Percentiles rank a stretch among this genome's conserved stretches.
phyloP scores from a whole-genome alignment of 2,329 filamentous ascomycete species.

The Claviceps pazoutovae region DNA sequence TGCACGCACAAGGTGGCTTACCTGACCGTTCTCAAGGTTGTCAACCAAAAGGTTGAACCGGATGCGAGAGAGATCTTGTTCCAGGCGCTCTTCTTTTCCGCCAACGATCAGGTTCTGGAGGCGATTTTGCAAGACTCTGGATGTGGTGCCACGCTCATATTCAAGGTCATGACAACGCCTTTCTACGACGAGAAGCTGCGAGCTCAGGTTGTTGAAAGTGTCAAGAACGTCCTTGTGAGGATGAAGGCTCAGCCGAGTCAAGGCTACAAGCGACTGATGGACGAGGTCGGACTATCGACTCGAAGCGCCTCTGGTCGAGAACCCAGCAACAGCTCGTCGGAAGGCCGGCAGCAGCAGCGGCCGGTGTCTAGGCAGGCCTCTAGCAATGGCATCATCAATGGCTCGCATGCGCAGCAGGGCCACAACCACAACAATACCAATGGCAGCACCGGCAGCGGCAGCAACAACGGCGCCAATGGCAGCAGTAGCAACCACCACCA shows the following conservation, averaged over 20 bases:
- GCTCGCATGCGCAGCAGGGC: constrained; percentile 25
- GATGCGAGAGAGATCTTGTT: constrained; percentile 85
- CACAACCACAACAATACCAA: not conserved
- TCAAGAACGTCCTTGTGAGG: constrained; percentile 74
- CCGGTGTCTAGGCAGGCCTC: constrained; percentile 39
- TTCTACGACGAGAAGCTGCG: constrained; percentile 93
- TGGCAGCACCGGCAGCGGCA: too few relatives aligned
- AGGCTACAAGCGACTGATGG: constrained; percentile 97
- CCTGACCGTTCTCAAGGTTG: constrained; percentile 90
- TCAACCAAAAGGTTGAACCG: constrained; percentile 91
- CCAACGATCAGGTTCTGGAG: constrained; percentile 73
- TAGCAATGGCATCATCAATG: constrained; percentile 21
- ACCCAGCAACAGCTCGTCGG: constrained; percentile 25
- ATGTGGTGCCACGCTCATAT: constrained; percentile 89
- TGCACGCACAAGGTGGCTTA: constrained; percentile 99
- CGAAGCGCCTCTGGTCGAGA: constrained; percentile 34
- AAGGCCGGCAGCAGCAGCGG: constrained; percentile 40
- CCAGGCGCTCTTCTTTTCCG: constrained; percentile 82
- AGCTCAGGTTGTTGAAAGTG: constrained; percentile 76
- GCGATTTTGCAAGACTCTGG: constrained; percentile 83
- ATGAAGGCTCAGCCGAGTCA: constrained; percentile 90
- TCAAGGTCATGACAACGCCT: constrained; percentile 94
- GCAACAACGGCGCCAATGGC: not conserved
- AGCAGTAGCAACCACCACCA: constrained; percentile 29
- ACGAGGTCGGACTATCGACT: constrained; percentile 84